phyloP scores from a whole-genome alignment of 345 rosid species.

The Diplotaxis tenuifolia region DNA sequence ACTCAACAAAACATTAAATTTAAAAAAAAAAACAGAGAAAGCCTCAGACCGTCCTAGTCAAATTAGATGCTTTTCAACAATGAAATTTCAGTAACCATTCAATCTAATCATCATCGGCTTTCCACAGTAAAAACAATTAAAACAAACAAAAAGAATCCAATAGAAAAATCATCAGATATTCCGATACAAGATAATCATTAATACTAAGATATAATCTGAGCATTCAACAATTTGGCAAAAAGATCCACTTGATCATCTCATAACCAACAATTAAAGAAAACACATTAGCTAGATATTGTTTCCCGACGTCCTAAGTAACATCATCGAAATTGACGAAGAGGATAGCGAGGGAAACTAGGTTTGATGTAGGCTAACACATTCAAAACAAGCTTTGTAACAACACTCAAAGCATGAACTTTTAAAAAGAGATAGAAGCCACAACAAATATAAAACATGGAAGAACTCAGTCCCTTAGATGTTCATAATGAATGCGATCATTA shows the following conservation, averaged over 20 bases:
- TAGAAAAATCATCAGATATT: slow-evolving; percentile 36
- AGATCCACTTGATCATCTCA: slow-evolving; percentile 24
- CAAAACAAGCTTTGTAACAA: neutral
- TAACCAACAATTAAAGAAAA: no score
- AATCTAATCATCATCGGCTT: slow-evolving; percentile 39
- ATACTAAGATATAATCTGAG: neutral
- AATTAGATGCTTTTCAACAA: slow-evolving; percentile 34
- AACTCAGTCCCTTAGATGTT: slow-evolving; percentile 99
- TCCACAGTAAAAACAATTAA: neutral
- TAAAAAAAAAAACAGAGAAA: neutral
- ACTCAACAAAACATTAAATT: neutral
- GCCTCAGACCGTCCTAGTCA: slow-evolving; percentile 48
- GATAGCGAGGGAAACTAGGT: slow-evolving; percentile 40
- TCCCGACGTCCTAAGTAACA: slow-evolving; percentile 37
- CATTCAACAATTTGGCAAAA: slow-evolving; percentile 26
- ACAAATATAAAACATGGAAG: neutral
- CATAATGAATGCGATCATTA: slow-evolving; percentile 68
- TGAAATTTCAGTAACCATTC: slow-evolving; percentile 28
- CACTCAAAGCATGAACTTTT: slow-evolving; percentile 12
- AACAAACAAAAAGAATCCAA: neutral
- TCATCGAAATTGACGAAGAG: slow-evolving; percentile 26
- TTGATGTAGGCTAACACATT: slow-evolving; percentile 30
- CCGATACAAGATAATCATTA: slow-evolving; percentile 31
- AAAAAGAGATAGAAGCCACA: neutral
- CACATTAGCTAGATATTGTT: no score